These are phyloP conservation scores for Leccinum subspadiceum DNA, from an alignment of 1,284 basidiomycete species.

Conservation along the genomic window DNA sequence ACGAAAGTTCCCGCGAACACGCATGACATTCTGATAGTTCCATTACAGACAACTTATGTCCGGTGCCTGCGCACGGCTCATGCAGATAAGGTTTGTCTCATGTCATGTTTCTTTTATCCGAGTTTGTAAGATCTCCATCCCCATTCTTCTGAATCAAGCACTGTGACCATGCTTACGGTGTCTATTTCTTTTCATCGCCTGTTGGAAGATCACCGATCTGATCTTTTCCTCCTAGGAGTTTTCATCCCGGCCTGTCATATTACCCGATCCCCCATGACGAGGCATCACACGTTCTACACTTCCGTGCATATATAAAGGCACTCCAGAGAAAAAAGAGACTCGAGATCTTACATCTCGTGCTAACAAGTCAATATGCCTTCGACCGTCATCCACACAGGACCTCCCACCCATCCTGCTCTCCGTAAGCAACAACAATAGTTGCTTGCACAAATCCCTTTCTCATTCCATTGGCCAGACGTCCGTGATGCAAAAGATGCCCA, in stretches of 20 bases:
- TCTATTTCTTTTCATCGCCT: slow-evolving; percentile 17
- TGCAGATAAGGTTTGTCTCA: slow-evolving; percentile 35
- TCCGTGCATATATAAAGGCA: slow-evolving; percentile 27
- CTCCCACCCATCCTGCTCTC: slow-evolving; percentile 54
- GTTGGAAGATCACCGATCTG: slow-evolving; percentile 21
- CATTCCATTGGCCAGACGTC: slow-evolving; percentile 49
- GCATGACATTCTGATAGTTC: slow-evolving; percentile 13
- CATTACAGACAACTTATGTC: slow-evolving; percentile 10
- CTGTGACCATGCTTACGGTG: slow-evolving; percentile 9
- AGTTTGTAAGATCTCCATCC: slow-evolving; percentile 24
- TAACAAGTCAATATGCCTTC: slow-evolving; percentile 16
- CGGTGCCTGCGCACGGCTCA: slow-evolving; percentile 26
- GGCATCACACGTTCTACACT: slow-evolving; percentile 18
- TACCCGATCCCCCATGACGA: slow-evolving; percentile 16
- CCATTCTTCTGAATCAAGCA: slow-evolving; percentile 21
- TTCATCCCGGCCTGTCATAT: slow-evolving; percentile 14
- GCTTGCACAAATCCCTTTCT: background rate
- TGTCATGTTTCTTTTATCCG: slow-evolving; percentile 33
- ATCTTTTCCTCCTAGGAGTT: slow-evolving; percentile 18
- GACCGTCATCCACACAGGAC: slow-evolving; percentile 21
- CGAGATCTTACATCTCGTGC: slow-evolving; percentile 5
- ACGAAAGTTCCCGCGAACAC: slow-evolving; percentile 16
- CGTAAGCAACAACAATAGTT: slow-evolving; percentile 39
- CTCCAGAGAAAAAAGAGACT: slow-evolving; percentile 1
- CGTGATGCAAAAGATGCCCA: slow-evolving; percentile 68